Evolutionary conservation across 495 filamentous ascomycete genomes (phyloP).

Genomic region (Beverwykella pulmonaria): DNA sequence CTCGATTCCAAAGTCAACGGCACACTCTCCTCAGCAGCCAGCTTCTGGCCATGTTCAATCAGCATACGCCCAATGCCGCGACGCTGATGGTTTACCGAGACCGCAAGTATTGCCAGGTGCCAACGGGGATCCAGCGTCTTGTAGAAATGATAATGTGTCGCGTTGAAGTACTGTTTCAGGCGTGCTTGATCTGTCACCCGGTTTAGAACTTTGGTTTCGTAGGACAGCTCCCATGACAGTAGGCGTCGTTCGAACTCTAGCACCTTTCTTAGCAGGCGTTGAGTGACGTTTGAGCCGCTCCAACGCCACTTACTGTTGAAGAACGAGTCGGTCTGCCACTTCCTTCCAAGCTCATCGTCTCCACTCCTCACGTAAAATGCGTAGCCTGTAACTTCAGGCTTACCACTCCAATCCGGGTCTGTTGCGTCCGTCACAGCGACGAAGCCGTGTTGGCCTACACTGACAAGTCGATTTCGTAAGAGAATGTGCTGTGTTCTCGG

Average conservation of each 20-base stretch:
- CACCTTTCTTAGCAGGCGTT: not conserved
- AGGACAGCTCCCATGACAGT: constrained; percentile 29
- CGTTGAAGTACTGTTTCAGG: not conserved
- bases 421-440: constrained; percentile 20
- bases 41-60: constrained; percentile 17
- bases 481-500: constrained; percentile 26
- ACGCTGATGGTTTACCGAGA: constrained; percentile 22
- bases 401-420: constrained; percentile 24
- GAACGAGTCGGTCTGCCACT: constrained; percentile 10
- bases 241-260: constrained; percentile 29
- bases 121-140: constrained; percentile 7
- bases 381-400: constrained; percentile 22
- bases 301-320: constrained; percentile 10
- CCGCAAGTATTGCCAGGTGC: constrained; percentile 17
- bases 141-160: constrained; percentile 6
- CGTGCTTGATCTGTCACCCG: constrained; percentile 13
- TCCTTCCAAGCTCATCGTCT: constrained; percentile 4
- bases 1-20: constrained; percentile 28
- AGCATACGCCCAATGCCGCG: constrained; percentile 25
- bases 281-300: not conserved
- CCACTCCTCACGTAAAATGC: constrained; percentile 24
- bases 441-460: constrained; percentile 24
- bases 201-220: constrained; percentile 20
- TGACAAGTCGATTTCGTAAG: constrained; percentile 24
- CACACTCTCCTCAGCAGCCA: constrained; percentile 22